Evolutionary conservation across 2,329 filamentous ascomycete genomes (phyloP).

Genomic region (Ascocoryne sarcoides): DNA sequence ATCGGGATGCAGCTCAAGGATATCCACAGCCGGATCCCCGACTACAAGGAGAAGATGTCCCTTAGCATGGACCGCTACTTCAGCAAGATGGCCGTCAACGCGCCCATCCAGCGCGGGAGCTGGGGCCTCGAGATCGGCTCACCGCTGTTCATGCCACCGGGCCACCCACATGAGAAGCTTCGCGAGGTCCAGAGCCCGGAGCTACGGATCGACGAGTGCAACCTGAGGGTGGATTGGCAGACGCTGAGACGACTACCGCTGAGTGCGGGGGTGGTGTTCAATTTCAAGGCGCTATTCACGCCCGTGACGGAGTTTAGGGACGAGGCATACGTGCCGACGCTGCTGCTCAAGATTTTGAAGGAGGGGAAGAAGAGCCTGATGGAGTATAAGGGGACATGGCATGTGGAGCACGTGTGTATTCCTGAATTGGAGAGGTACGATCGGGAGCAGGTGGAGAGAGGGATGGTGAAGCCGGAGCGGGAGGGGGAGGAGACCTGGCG

Average conservation of each 20-base stretch:
- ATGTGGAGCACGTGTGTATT: conserved; percentile 64
- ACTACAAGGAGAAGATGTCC: conserved; percentile 82
- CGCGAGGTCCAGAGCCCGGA: conserved; percentile 48
- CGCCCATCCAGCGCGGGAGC: conserved; percentile 73
- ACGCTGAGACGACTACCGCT: conserved; percentile 72
- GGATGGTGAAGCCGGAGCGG: conserved; percentile 39
- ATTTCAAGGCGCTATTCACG: conserved; percentile 82
- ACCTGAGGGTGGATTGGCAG: conserved; percentile 81
- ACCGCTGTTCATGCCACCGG: conserved; percentile 66
- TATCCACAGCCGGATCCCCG: conserved; percentile 68
- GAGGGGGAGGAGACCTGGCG: conserved; percentile 34
- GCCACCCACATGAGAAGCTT: conserved; percentile 53
- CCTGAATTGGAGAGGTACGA: conserved; percentile 56
- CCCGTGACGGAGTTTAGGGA: conserved; percentile 59
- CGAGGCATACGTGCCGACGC: conserved; percentile 63
- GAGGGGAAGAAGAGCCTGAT: conserved; percentile 63
- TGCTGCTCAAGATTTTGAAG: conserved; percentile 59
- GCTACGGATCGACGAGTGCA: conserved; percentile 49
- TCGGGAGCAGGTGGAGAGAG: conserved; percentile 55
- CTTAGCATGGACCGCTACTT: conserved; percentile 84
- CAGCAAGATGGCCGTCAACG: conserved; percentile 63
- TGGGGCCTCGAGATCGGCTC: conserved; percentile 74
- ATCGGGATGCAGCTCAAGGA: conserved; percentile 60
- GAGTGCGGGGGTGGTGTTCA: conserved; percentile 69
- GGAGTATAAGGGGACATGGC: conserved; percentile 77